A percentile compares a stretch with the other conserved stretches of the same genome.
phyloP scores from a whole-genome alignment of 2,329 filamentous ascomycete genomes.

The Colletotrichum tropicale region DNA sequence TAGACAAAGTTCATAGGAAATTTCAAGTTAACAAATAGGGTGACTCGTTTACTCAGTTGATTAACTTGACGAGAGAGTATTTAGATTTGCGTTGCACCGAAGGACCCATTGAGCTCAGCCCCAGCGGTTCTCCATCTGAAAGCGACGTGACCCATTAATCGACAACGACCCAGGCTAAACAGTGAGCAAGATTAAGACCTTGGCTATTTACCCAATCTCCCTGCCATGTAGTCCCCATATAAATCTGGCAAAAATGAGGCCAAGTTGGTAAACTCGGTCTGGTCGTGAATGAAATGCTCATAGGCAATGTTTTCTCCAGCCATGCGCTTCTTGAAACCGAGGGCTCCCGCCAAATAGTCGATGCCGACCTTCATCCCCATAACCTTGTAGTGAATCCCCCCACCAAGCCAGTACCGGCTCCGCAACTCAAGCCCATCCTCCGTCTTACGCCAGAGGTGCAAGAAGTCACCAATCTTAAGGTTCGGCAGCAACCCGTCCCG shows the following conservation, averaged over 20 bases:
- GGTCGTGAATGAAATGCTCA: constrained; percentile 16
- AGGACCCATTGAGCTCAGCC: not conserved
- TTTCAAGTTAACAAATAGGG: not conserved
- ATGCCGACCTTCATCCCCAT: constrained; percentile 7
- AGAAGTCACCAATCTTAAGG: constrained; percentile 12
- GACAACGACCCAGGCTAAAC: not conserved
- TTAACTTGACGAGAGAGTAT: not conserved
- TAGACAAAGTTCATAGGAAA: not conserved
- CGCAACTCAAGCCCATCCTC: constrained; percentile 7
- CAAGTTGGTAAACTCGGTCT: constrained; percentile 15
- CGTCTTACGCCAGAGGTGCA: constrained; percentile 13
- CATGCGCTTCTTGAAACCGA: constrained; percentile 11
- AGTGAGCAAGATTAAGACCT: not conserved
- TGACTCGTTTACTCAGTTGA: not conserved
- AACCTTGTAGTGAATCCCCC: constrained; percentile 7
- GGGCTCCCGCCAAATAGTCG: constrained; percentile 2
- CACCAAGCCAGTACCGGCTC: constrained; percentile 14
- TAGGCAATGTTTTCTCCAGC: constrained; percentile 5
- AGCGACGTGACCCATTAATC: not conserved
- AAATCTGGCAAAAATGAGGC: constrained; percentile 1
- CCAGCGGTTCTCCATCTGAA: not conserved
- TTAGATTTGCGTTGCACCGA: not conserved
- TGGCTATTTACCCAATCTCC: not conserved
- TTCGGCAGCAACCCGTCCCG: constrained; percentile 1
- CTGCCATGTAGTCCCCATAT: constrained; percentile 2